Conservation (phyloP, 441 rosid species). For the Croton setiger region DNA sequence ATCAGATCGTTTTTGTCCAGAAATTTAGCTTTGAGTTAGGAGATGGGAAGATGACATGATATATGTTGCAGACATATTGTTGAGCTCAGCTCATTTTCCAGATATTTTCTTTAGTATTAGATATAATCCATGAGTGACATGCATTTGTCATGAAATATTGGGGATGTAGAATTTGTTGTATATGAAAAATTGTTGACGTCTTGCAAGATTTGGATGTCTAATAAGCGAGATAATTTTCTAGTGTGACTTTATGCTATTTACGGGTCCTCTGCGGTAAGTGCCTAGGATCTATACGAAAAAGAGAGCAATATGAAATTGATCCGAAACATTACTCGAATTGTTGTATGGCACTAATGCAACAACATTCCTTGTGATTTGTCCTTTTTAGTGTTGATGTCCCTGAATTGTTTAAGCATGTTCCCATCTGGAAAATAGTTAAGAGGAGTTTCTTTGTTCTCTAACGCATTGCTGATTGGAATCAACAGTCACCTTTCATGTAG, state of each 20-base stretch:
- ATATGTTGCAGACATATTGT: no score
- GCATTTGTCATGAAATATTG: background rate
- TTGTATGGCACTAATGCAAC: background rate
- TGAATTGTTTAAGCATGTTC: no score
- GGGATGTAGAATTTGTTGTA: background rate
- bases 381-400: background rate
- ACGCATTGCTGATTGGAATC: background rate
- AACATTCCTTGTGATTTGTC: background rate
- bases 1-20: background rate
- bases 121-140: background rate
- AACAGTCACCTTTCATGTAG: background rate
- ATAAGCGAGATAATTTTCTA: background rate
- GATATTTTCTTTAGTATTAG: background rate
- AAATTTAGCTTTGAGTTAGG: background rate
- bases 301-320: background rate
- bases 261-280: background rate
- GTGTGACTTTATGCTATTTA: background rate
- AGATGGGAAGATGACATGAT: background rate
- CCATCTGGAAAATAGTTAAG: background rate
- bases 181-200: background rate
- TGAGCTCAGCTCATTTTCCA: background rate
- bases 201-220: background rate
- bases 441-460: background rate
- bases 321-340: background rate
- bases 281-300: background rate